Evolutionary conservation across 345 rosid genomes (phyloP), one percentile per base, ranked within the genome.

Genomic region (Psidium guajava): DNA sequence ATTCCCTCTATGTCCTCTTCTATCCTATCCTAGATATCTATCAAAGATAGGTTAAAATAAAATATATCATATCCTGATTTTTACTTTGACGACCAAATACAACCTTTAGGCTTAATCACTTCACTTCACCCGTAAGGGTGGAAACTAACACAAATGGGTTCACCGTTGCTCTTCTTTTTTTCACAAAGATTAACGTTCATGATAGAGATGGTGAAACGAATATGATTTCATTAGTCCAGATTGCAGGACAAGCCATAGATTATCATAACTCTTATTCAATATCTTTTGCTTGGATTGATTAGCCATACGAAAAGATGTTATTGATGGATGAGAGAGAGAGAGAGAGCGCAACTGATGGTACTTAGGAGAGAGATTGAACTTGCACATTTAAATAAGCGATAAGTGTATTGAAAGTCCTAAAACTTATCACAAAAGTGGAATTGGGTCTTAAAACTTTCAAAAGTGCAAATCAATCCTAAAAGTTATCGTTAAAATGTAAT

Each of bases 311-410:
- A 56, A 56, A 1, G 25, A 12, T 51, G 53, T 25, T 57, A 57
- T 2, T 57, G 32, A 57, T 10, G 14, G 14, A 56, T 1, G 5
- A 21, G 5, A 51, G 82, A 32, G 20, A 75, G 32, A 47, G 32
- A 25, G 20, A 40, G 52, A 55, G 28, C 3, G 12, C 7, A 0
- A 53, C 1, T 2, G 24, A 9, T 40, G 55, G 0, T 27, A 84
- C 86, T 81, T 36, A 16, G 53, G 82, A 40, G 82, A 84, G 82
- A 84, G 86, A 47, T 84, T 74, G 82, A 69, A 84, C 27, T 52
- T 54, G 64, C 51, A 16, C 53, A 9, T 69, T 50, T 25, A 18
- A 28, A 49, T 61, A 8, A 58, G 82, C 24, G 82, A 47, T 24
- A 74, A 52, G 36, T 50, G 52, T 12, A n/a, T 57, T 57, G 14